Base-by-base conservation (phyloP, 108 stramenopile species). In the Aurantiochytrium sp. region DNA sequence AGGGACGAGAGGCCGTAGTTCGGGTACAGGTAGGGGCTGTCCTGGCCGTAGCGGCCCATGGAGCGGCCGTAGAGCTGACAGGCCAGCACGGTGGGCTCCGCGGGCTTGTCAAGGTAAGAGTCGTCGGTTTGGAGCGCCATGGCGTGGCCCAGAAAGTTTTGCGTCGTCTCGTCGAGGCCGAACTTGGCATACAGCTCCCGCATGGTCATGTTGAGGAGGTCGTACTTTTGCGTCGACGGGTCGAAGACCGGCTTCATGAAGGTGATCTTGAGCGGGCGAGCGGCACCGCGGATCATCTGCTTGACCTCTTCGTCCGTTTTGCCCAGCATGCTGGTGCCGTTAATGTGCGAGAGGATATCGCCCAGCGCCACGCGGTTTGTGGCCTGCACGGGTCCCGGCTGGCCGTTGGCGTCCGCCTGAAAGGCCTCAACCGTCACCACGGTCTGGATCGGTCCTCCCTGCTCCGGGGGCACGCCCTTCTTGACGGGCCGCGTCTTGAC, bases 61-160 rank as follows among this genome's bases (percentile, higher is more conserved):
- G 98, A 98, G 89, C 95, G 93, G 88, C 93, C 95, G 90, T 99
- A 99, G 54, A 93, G 94, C 92, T 98, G 94, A 55, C 98, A 94
- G 31, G 95, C 94, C 91, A 95, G 92, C 59, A 97, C 94, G 37
- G 97, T 96, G 45, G 92, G 73, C 86, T 95, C 85, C 3, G 99
- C 99, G 6, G 98, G 98, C 86, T 92, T 85, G 86, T 96, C 93
- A 90, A 98, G 94, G 93, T 99, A 98, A 36, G 85, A 85, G 69
- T 99, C 98, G 87, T 97, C 95, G 24, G 96, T 88, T 86, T 98
- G 90, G 85, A 99, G 92, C 73, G 97, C 98, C 99, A 99, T 99
- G 86, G 98, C 97, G 91, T 99, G 99, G 4, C 96, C 96, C 89
- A 97, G 97, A 92, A 99, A 99, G 89, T 98, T 94, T 86, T 96